Percentiles rank a stretch among this genome's conserved stretches.
Conservation (phyloP, 345 rosid genomes). For the Populus nigra region DNA sequence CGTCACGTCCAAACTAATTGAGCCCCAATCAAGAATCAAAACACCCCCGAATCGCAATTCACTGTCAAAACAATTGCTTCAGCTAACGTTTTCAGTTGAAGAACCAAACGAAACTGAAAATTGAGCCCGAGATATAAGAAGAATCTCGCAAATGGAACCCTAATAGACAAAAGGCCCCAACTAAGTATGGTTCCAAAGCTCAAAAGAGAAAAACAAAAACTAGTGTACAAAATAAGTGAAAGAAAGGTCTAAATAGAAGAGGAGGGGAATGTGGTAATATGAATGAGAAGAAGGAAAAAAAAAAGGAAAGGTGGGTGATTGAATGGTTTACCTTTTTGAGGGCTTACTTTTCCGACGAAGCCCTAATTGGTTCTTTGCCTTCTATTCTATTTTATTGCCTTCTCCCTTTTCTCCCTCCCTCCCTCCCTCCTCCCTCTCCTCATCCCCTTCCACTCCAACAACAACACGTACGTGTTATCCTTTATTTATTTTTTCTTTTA, state of each 20-base stretch:
- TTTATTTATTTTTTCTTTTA: no score
- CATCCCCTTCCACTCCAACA: not conserved
- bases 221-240: not conserved
- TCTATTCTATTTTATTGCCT: not conserved
- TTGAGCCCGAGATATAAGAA: not conserved
- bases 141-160: not conserved
- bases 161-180: not conserved
- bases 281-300: not conserved
- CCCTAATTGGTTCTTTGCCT: slow-evolving; percentile 12
- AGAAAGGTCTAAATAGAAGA: slow-evolving; percentile 2
- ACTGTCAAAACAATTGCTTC: not conserved
- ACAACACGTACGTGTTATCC: not conserved
- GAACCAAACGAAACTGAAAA: not conserved
- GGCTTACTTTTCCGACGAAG: slow-evolving; percentile 40
- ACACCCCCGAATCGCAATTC: not conserved
- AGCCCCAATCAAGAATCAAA: not conserved
- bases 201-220: not conserved
- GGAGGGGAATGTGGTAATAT: not conserved
- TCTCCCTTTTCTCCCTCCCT: slow-evolving; percentile 15
- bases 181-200: not conserved
- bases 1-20: not conserved
- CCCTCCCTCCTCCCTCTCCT: not conserved
- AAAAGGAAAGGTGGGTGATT: not conserved
- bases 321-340: slow-evolving; percentile 22
- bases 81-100: not conserved